phyloP scores from a whole-genome alignment of 306 rosid species.

The Astragalus glycyphyllos region DNA sequence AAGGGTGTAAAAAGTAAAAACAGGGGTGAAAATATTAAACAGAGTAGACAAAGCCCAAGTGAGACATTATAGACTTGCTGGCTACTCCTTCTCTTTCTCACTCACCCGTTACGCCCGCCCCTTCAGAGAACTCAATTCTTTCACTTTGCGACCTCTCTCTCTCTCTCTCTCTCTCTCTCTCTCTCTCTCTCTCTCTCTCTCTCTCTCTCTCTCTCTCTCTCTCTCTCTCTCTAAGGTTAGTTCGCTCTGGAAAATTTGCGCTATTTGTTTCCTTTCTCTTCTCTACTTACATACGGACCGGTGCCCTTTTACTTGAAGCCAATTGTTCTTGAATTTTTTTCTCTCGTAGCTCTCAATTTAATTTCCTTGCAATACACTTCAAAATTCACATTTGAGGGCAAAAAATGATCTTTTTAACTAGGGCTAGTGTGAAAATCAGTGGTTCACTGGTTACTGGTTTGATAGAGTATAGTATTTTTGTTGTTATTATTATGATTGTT shows the following conservation, averaged over 20 bases:
- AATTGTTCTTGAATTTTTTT: neutral
- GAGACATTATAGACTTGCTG: neutral
- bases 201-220: neutral
- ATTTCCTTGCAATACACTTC: neutral
- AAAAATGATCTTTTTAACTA: neutral
- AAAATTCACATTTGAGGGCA: neutral
- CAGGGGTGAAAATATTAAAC: too few relatives aligned
- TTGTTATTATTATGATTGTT: neutral
- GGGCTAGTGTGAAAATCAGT: conserved; percentile 6
- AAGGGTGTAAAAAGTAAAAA: too few relatives aligned
- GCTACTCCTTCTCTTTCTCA: neutral
- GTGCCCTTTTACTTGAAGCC: neutral
- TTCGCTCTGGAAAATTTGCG: neutral
- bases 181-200: too few relatives aligned
- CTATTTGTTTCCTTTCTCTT: neutral
- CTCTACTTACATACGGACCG: neutral
- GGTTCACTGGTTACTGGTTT: neutral
- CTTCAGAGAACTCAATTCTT: neutral
- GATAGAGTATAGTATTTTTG: neutral
- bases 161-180: too few relatives aligned
- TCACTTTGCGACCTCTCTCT: too few relatives aligned
- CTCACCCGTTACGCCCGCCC: neutral
- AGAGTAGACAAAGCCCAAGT: neutral
- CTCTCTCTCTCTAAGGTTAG: conserved; percentile 29
- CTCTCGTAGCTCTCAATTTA: conserved; percentile 2